Evolutionary conservation across 2,329 filamentous ascomycete genomes (phyloP), one percentile per base, ranked within the genome.

Genomic region (Pseudopithomyces chartarum): DNA sequence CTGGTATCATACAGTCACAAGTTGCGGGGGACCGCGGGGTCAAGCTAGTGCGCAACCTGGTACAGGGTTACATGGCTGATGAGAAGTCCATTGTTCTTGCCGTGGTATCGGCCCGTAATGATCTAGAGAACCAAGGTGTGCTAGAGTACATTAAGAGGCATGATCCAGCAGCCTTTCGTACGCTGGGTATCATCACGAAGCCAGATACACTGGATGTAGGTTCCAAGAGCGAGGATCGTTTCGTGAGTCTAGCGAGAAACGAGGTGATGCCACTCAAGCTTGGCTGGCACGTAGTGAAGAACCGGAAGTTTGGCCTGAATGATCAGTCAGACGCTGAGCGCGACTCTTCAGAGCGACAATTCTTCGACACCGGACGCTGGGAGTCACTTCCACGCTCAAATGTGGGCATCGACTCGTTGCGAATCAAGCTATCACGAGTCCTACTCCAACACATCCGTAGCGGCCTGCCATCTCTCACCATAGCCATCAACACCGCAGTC

Each of bases 1-100:
- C 84, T 0, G 83, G 84, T 1, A 70, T 87, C 8, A 83, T 86
- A 50, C 77, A 81, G 32, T 76, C 78, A 0, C 73, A 79, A n/a
- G 81, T 76, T n/a, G 78, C 79, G 36, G 69, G 79, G 1, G 71
- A 70, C 3, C 65, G 67, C 1, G 82, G 83, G 45, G 77, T 80
- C 1, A 68, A 78, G 2, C 58, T 81, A 1, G 81, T 87, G 6
- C 60, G 73, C 6, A 65, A 79, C 0, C 73, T 87, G 11, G 76
- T 81, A 1, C 57, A 74, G 13, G 26, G 59, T 1, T 82, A 83
- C 56, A 78, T 83, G 63, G 36, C 62, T 7, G 73, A 76, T 23
- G 59, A 73, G 0, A 69, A 77, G 23, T 79, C 76, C 20, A 82
- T 83, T 39, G 80, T 82, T 26, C 70, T 82, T 2, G 77, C 78